Evolutionary conservation across 1,139 yeast species (phyloP), one percentile per base, ranked within the genome.

Genomic region (Magnusiomyces magnusii): DNA sequence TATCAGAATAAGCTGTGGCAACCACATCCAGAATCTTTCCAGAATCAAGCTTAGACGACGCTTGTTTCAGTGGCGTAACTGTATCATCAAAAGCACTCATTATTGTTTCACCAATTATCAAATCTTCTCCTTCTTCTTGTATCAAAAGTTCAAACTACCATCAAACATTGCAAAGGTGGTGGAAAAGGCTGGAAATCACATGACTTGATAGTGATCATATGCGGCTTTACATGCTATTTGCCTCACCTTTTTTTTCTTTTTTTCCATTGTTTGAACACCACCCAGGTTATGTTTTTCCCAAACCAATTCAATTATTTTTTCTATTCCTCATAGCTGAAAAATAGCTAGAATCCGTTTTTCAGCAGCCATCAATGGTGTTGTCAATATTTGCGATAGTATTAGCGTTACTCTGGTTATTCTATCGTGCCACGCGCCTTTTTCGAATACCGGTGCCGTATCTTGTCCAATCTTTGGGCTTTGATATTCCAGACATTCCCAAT

Each of bases 401-500:
- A 76, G 67, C 76, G 64, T 65, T 81, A 76, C 61, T 76, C 66
- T 69, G 91, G 90, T 70, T 80, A 60, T 61, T 76, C 57, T 76
- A 80, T 72, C 65, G 84, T 57, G 71, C 82, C 36, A 68, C 75
- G 31, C 64, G 71, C 23, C 69, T 82, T 39, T 67, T 76, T 42
- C 73, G 76, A 34, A 76, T 80, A 41, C 85, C 88, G 0, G 73
- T 81, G 27, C 77, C 77, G 13, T 74, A 76, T 41, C 75, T 84
- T 34, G 78, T 83, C 56, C 77, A 76, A 62, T 72, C 76, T 17
- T 71, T 84, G 54, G 80, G 81, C 55, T 78, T 84, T 34, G 79
- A 78, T 47, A 78, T 83, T 21, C 88, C 89, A 1, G 78, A 79
- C 41, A 75, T 84, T 3, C 85, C 86, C 0, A 74, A 77, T 57